phyloP scores from a whole-genome alignment of 192 early-diverging fungal genomes.

The Pilaira anomala region DNA sequence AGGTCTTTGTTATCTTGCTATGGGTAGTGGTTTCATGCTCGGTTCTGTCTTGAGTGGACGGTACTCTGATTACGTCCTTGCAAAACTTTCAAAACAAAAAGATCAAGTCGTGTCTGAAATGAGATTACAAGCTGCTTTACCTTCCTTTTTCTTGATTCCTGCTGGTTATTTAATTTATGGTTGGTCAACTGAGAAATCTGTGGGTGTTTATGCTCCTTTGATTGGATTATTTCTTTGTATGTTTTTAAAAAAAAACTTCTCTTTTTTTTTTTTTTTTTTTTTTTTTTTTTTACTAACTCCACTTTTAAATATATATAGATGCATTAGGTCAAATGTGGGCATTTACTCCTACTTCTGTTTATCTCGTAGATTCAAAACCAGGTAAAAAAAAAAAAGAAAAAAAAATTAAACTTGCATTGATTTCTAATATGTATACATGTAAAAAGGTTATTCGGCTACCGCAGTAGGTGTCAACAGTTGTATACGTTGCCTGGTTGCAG shows the following conservation, averaged over 20 bases:
- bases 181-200: constrained; percentile 6
- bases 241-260: no score
- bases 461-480: constrained; percentile 19
- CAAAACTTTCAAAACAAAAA: neutral
- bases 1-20: constrained; percentile 17
- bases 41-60: constrained; percentile 11
- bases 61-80: constrained; percentile 10
- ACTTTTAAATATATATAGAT: neutral
- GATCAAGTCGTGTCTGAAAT: neutral
- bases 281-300: no score
- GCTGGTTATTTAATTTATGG: constrained; percentile 18
- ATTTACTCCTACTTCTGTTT: constrained; percentile 17
- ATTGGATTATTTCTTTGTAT: constrained; percentile 11
- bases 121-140: constrained; percentile 2
- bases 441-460: neutral
- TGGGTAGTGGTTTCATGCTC: constrained; percentile 15
- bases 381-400: neutral
- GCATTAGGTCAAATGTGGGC: constrained; percentile 20
- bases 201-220: constrained; percentile 1
- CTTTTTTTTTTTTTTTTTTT: no score
- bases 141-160: constrained; percentile 13
- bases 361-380: constrained; percentile 16
- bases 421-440: no score
- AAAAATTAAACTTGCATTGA: no score
- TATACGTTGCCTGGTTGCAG: constrained; percentile 9